Conservation (phyloP, 306 rosid genomes). For the Quercus aquifolioides region DNA sequence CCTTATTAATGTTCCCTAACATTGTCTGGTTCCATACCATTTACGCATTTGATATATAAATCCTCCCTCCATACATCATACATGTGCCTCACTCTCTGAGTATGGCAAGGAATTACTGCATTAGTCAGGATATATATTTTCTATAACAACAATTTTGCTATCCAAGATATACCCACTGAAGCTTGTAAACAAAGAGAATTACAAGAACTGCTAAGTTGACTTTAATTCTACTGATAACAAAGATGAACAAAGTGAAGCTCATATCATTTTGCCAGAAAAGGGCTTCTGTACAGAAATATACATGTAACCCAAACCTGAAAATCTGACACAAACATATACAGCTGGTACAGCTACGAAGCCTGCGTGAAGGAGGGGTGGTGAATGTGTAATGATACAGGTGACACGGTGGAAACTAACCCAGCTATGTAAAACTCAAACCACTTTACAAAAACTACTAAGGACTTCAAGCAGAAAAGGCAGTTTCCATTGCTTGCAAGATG, state of each 20-base stretch:
- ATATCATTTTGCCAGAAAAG: slow-evolving; percentile 23
- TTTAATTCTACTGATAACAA: slow-evolving; percentile 1
- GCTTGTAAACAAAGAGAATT: neutral
- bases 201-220: neutral
- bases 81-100: no score
- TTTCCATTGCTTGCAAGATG: slow-evolving; percentile 70
- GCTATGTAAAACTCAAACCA: slow-evolving; percentile 17
- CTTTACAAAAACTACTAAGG: slow-evolving; percentile 33
- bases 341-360: slow-evolving; percentile 28
- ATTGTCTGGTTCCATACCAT: no score
- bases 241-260: slow-evolving; percentile 14
- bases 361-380: neutral
- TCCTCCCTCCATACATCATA: no score
- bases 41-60: no score
- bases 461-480: slow-evolving; percentile 54
- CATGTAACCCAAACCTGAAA: slow-evolving; percentile 44
- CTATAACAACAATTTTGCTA: neutral
- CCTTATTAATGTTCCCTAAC: no score
- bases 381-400: slow-evolving; percentile 17
- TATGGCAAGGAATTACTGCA: no score
- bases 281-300: slow-evolving; percentile 50
- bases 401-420: slow-evolving; percentile 20
- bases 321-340: slow-evolving; percentile 35
- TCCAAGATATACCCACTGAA: neutral
- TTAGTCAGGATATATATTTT: no score